phyloP scores from a whole-genome alignment of 2,329 filamentous ascomycete species.

The Penicillium sp. region DNA sequence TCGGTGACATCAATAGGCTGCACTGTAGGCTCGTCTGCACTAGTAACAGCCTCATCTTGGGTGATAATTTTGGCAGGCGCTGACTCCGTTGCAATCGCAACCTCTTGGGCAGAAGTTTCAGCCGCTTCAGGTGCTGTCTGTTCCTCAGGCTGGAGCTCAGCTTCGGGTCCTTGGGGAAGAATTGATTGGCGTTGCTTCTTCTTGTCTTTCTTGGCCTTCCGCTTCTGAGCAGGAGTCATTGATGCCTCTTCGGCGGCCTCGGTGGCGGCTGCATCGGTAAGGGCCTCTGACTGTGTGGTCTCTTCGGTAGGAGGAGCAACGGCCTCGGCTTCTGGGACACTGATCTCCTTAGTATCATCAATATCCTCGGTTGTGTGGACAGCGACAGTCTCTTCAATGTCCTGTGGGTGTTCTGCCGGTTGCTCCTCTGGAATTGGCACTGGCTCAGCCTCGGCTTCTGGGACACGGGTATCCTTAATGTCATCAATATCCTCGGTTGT shows the following conservation, averaged over 20 bases:
- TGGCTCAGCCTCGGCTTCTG: slow-evolving; percentile 1
- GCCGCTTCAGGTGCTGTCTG: background rate
- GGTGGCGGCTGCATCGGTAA: background rate
- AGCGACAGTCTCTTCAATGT: slow-evolving; percentile 3
- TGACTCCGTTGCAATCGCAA: background rate
- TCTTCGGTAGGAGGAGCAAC: background rate
- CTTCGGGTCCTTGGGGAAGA: slow-evolving; percentile 11
- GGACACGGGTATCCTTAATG: background rate
- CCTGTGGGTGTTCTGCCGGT: background rate
- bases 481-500: background rate
- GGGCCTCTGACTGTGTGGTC: background rate
- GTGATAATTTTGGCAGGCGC: background rate
- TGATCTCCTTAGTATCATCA: background rate
- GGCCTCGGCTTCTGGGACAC: background rate
- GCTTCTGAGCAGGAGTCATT: slow-evolving; percentile 7
- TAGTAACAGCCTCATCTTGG: background rate
- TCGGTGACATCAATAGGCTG: background rate
- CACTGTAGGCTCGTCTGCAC: background rate
- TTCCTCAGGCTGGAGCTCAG: background rate
- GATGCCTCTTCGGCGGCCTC: background rate
- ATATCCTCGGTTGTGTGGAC: background rate
- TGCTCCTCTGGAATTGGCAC: slow-evolving; percentile 6
- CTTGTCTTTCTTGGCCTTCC: slow-evolving; percentile 30
- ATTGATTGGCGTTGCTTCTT: slow-evolving; percentile 28
- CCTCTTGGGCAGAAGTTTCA: background rate